Evolutionary conservation across 73 alveolate species (phyloP).

Genomic region (Tetrahymena borealis): DNA sequence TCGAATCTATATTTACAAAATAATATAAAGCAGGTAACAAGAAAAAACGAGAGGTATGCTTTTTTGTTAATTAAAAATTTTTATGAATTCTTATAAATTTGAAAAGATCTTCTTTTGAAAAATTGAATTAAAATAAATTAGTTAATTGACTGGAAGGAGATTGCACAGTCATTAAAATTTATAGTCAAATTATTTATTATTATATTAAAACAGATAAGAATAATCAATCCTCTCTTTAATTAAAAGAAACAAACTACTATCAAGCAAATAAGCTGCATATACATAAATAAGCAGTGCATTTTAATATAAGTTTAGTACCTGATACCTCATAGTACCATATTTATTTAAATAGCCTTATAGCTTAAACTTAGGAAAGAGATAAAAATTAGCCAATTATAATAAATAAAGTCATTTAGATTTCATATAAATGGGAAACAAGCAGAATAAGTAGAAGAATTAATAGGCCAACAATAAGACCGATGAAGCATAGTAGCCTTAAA

Average conservation of each 20-base stretch:
- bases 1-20: background rate
- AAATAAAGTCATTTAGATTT: background rate
- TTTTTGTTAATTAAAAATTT: background rate
- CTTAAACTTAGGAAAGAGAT: too few relatives aligned
- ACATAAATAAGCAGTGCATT: too few relatives aligned
- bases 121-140: background rate
- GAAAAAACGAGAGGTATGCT: background rate
- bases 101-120: background rate
- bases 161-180: too few relatives aligned
- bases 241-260: too few relatives aligned
- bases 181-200: too few relatives aligned
- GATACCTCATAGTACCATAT: too few relatives aligned
- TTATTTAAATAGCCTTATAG: too few relatives aligned
- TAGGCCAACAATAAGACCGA: too few relatives aligned
- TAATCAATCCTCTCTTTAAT: too few relatives aligned
- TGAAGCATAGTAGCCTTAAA: background rate
- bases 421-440: background rate
- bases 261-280: too few relatives aligned
- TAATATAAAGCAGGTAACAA: background rate
- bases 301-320: too few relatives aligned
- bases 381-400: background rate
- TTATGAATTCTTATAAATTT: background rate
- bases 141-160: background rate
- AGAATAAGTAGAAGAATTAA: background rate
- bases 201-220: too few relatives aligned